Evolutionary conservation across 495 filamentous ascomycete genomes (phyloP), one percentile per base, ranked within the genome.

Genomic region (Talaromyces stipitatus): DNA sequence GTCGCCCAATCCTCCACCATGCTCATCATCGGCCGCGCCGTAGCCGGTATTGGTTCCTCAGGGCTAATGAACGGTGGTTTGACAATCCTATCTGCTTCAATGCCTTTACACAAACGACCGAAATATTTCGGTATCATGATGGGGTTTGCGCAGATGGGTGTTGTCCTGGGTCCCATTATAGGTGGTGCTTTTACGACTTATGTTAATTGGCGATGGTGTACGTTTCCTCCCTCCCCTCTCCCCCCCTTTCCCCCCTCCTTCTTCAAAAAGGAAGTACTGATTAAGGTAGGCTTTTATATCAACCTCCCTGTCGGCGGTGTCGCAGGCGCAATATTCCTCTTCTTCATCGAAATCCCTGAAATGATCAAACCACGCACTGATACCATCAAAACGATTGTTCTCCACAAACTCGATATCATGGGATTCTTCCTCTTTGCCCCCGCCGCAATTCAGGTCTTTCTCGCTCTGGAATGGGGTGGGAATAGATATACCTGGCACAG

Each of bases 291-390:
- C 63, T 86, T 86, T 63, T 86, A 82, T 60, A 79, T 87, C 55
- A 88, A 86, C 62, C 72, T 87, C 22, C 83, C 83, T 0, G 72
- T 85, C 41, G 83, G 82, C 12, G 82, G 59, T 3, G 50, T 82
- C 11, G 72, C 77, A 2, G 74, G 67, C 6, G 16, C 75, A 7
- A 60, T 84, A 18, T 52, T 72, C 11, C 36, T 84, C 16, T 54
- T 75, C 18, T 70, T 83, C 57, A 61, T 82, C 57, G 62, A 72
- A 4, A 72, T 83, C 4, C 82, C 84, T 3, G 64, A 73, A 14
- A 68, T 62, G 3, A 45, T 58, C 30, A 79, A 78, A 51, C 70
- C 78, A 33, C 66, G 66, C 41, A 58, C 73, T 29, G 64, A 67
- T 18, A 56, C 64, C n/a, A 56, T 68, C 2, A 61, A 71, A 23